phyloP scores from a whole-genome alignment of 1,284 basidiomycete species.

The Abortiporus biennis region DNA sequence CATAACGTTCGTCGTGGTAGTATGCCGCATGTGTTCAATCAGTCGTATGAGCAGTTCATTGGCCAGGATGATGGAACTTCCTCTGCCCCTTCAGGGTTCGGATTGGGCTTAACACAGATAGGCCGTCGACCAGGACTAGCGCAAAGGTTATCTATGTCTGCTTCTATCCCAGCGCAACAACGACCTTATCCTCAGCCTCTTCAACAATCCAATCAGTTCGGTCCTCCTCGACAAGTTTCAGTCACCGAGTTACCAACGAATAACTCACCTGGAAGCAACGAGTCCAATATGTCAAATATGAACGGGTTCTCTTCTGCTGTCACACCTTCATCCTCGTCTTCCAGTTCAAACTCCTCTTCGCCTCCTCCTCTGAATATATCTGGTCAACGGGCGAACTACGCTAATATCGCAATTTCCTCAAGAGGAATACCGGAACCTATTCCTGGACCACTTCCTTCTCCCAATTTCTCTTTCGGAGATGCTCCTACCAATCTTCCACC shows the following conservation, averaged over 20 bases:
- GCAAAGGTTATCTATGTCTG: too few relatives aligned
- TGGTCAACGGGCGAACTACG: too few relatives aligned
- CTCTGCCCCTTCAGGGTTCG: neutral
- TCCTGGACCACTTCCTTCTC: slow-evolving; percentile 64
- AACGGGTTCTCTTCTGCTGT: slow-evolving; percentile 1
- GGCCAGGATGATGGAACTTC: slow-evolving; percentile 3
- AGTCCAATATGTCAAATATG: slow-evolving; percentile 3
- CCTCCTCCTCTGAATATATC: too few relatives aligned
- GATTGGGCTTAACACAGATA: too few relatives aligned
- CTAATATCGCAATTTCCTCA: too few relatives aligned
- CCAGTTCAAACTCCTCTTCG: too few relatives aligned
- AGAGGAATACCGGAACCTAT: slow-evolving; percentile 48
- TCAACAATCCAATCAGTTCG: too few relatives aligned
- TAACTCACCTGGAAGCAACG: neutral
- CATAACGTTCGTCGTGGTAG: slow-evolving; percentile 8
- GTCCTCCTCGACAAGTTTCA: neutral
- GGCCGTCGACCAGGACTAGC: too few relatives aligned
- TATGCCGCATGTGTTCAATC: slow-evolving; percentile 11
- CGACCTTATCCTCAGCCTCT: neutral
- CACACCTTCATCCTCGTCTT: too few relatives aligned
- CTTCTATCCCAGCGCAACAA: neutral
- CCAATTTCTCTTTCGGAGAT: slow-evolving; percentile 60
- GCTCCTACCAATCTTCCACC: slow-evolving; percentile 25
- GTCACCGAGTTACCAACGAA: slow-evolving; percentile 4
- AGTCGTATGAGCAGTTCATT: too few relatives aligned